Percentiles rank a stretch among this genome's conserved stretches.
These are phyloP conservation scores for Gaultheria prostrata DNA, from an alignment of 148 eudicot genomes.

Conservation along the genomic window DNA sequence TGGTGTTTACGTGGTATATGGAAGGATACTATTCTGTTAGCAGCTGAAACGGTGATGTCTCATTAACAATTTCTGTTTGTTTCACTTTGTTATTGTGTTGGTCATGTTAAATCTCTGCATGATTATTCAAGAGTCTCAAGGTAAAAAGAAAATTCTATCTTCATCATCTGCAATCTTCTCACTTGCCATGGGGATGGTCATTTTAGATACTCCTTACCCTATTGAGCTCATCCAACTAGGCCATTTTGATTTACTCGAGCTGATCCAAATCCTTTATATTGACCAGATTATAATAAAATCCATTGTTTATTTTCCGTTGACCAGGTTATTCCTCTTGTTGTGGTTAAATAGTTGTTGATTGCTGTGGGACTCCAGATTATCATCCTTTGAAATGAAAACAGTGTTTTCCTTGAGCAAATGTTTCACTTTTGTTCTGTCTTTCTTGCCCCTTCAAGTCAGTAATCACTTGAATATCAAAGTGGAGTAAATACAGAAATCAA, in stretches of 20 bases:
- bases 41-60: background rate
- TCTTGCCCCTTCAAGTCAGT: constrained; percentile 8
- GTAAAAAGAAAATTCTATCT: background rate
- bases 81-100: background rate
- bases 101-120: background rate
- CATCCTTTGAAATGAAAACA: background rate
- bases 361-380: background rate
- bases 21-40: background rate
- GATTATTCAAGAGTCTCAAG: background rate
- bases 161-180: background rate
- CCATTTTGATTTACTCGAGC: background rate
- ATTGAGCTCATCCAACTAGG: background rate
- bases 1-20: background rate
- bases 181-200: background rate
- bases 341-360: background rate
- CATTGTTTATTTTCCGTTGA: background rate
- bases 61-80: background rate
- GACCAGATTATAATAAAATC: background rate
- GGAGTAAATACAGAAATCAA: background rate
- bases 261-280: background rate
- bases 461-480: background rate
- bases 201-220: background rate
- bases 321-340: background rate
- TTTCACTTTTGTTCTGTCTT: background rate
- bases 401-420: background rate